Conservation (phyloP, 805 yeast genomes). For the Zygosaccharomyces rouxii region DNA sequence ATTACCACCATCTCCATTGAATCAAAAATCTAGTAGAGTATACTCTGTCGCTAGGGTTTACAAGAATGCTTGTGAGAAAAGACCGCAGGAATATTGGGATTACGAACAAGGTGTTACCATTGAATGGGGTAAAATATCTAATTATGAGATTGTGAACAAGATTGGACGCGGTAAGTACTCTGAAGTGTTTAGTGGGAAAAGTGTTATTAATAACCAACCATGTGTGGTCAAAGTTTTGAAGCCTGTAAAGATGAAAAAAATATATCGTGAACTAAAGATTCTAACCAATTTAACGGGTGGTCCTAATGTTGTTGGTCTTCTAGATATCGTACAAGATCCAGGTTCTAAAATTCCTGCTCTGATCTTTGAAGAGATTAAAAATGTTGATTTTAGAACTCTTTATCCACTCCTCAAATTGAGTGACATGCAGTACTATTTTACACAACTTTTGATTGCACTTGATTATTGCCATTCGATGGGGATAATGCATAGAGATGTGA, state of each 20-base stretch:
- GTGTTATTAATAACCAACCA: slow-evolving; percentile 53
- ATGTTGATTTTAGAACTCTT: slow-evolving; percentile 78
- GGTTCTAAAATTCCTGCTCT: slow-evolving; percentile 82
- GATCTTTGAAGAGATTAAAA: slow-evolving; percentile 78
- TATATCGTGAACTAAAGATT: slow-evolving; percentile 84
- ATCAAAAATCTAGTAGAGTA: slow-evolving; percentile 34
- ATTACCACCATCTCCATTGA: slow-evolving; percentile 34
- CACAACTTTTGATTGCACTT: slow-evolving; percentile 73
- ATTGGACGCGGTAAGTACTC: slow-evolving; percentile 92
- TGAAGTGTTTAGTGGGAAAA: slow-evolving; percentile 85
- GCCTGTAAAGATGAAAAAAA: slow-evolving; percentile 90
- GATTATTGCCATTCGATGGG: slow-evolving; percentile 92
- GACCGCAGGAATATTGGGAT: slow-evolving; percentile 86
- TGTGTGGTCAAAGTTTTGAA: slow-evolving; percentile 88
- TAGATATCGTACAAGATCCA: slow-evolving; percentile 85
- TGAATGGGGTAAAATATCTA: slow-evolving; percentile 80
- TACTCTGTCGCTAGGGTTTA: slow-evolving; percentile 72
- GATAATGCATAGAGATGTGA: slow-evolving; percentile 90
- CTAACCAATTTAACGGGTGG: slow-evolving; percentile 81
- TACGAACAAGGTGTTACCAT: slow-evolving; percentile 62
- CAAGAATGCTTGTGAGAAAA: slow-evolving; percentile 68
- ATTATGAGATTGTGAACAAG: slow-evolving; percentile 78
- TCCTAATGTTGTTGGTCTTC: slow-evolving; percentile 67
- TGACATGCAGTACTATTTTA: slow-evolving; percentile 81
- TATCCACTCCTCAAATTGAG: slow-evolving; percentile 73